A percentile compares a stretch with the other conserved stretches of the same genome.
These are phyloP conservation scores for Calcarisporium arbuscula DNA, from an alignment of 2,329 filamentous ascomycete genomes.

Conservation along the genomic window DNA sequence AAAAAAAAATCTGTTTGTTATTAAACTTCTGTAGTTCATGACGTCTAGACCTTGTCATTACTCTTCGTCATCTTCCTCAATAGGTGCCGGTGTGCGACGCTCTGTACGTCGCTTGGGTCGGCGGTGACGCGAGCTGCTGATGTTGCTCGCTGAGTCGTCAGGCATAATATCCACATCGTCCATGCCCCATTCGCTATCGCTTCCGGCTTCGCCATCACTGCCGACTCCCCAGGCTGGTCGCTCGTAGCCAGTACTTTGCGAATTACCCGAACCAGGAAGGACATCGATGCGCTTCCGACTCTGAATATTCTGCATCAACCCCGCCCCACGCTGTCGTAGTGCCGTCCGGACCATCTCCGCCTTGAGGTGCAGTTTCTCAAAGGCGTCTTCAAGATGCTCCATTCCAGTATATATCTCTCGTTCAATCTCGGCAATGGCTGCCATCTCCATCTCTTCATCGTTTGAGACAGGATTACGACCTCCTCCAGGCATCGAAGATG, in stretches of 20 bases:
- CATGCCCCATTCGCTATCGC: constrained; percentile 52
- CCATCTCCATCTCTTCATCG: constrained; percentile 91
- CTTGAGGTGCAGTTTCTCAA: constrained; percentile 81
- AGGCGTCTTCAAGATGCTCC: constrained; percentile 90
- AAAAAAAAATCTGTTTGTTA: too few species aligned
- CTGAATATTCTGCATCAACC: constrained; percentile 60
- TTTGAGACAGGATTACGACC: constrained; percentile 65
- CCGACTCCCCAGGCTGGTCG: constrained; percentile 30
- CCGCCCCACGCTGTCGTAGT: constrained; percentile 75
- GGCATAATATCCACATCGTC: constrained; percentile 61
- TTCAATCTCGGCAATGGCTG: constrained; percentile 83
- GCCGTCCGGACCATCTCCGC: constrained; percentile 75
- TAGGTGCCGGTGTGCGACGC: constrained; percentile 64
- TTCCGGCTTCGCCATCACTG: constrained; percentile 41
- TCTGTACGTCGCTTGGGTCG: constrained; percentile 62
- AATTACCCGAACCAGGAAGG: constrained; percentile 43
- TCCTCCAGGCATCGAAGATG: constrained; percentile 33
- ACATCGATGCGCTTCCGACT: constrained; percentile 53
- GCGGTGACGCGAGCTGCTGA: constrained; percentile 62
- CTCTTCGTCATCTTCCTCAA: constrained; percentile 69
- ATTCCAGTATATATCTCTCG: constrained; percentile 89
- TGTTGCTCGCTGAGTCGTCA: constrained; percentile 76
- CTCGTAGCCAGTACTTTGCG: constrained; percentile 38
- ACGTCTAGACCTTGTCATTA: too few species aligned
- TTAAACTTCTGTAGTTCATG: too few species aligned